Percentiles rank a stretch among this genome's conserved stretches.
phyloP scores from a whole-genome alignment of 495 filamentous ascomycete species.

The Darksidea phi region DNA sequence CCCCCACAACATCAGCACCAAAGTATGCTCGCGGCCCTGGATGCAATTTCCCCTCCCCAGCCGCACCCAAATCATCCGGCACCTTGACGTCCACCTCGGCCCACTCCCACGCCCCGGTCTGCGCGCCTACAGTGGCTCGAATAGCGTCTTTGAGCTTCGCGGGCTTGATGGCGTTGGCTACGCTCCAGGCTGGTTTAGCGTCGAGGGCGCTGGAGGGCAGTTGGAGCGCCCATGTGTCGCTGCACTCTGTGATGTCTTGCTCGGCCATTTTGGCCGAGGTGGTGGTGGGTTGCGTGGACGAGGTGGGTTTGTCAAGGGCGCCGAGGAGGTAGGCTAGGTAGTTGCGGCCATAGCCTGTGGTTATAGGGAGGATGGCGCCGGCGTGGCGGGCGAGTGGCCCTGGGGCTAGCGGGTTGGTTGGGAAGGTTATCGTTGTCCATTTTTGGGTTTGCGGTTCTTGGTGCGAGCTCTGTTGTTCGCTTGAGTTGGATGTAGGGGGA shows the following conservation, averaged over 20 bases:
- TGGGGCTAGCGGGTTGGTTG: constrained; percentile 49
- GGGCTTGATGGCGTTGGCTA: constrained; percentile 40
- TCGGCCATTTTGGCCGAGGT: neutral
- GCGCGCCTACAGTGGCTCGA: constrained; percentile 44
- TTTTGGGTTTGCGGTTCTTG: constrained; percentile 37
- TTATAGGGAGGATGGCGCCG: constrained; percentile 50
- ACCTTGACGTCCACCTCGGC: constrained; percentile 50
- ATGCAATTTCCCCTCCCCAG: constrained; percentile 55
- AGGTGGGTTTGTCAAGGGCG: constrained; percentile 13
- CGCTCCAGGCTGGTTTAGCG: neutral
- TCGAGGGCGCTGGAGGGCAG: constrained; percentile 42
- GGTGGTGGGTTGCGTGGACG: neutral
- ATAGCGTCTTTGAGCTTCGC: constrained; percentile 55
- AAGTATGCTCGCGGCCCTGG: constrained; percentile 53
- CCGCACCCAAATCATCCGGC: constrained; percentile 45
- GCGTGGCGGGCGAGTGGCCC: constrained; percentile 49
- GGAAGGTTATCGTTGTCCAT: constrained; percentile 50
- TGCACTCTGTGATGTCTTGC: constrained; percentile 34
- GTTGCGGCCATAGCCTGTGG: constrained; percentile 51
- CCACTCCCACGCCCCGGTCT: constrained; percentile 49
- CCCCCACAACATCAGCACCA: constrained; percentile 46
- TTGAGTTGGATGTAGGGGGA: no score
- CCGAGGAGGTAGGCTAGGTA: constrained; percentile 58
- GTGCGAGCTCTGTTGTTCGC: constrained; percentile 4
- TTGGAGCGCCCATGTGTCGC: constrained; percentile 55